phyloP scores from a whole-genome alignment of 176 grass and related monocot genomes.

The Lolium multiflorum region DNA sequence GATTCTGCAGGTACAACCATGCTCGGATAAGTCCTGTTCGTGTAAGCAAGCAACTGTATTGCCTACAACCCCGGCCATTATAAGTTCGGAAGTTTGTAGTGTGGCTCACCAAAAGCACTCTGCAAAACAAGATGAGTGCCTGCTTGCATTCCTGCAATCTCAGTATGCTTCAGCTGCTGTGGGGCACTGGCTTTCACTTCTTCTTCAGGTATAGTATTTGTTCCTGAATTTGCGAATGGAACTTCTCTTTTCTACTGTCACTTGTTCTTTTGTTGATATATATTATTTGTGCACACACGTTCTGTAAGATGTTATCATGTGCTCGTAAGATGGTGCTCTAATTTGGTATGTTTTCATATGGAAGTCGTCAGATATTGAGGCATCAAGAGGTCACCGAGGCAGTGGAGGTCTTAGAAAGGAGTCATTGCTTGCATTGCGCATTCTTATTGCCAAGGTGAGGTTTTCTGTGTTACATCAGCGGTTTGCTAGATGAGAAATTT shows the following conservation, averaged over 20 bases:
- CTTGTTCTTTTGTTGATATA: slow-evolving; percentile 17
- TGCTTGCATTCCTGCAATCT: slow-evolving; percentile 84
- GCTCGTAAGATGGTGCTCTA: slow-evolving; percentile 26
- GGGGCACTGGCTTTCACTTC: slow-evolving; percentile 90
- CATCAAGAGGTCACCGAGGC: slow-evolving; percentile 78
- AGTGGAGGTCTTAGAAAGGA: slow-evolving; percentile 84
- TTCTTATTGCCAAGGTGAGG: slow-evolving; percentile 90
- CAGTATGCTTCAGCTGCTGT: slow-evolving; percentile 86
- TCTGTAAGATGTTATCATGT: slow-evolving; percentile 20
- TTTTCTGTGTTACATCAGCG: slow-evolving; percentile 17
- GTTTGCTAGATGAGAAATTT: not conserved
- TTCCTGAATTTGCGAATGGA: slow-evolving; percentile 6
- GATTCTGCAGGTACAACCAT: slow-evolving; percentile 75
- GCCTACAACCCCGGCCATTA: slow-evolving; percentile 44
- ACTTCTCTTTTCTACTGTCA: not conserved
- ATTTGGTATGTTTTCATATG: slow-evolving; percentile 45
- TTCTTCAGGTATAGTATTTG: slow-evolving; percentile 71
- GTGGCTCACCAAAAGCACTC: slow-evolving; percentile 33
- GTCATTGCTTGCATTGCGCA: slow-evolving; percentile 72
- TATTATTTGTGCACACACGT: slow-evolving; percentile 10
- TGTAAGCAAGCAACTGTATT: slow-evolving; percentile 67
- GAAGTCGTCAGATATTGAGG: slow-evolving; percentile 85
- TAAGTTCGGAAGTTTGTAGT: slow-evolving; percentile 15
- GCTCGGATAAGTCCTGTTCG: slow-evolving; percentile 58
- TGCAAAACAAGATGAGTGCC: slow-evolving; percentile 66